Conservation (phyloP, 768 basidiomycete genomes). For the Tulasnella sp. region DNA sequence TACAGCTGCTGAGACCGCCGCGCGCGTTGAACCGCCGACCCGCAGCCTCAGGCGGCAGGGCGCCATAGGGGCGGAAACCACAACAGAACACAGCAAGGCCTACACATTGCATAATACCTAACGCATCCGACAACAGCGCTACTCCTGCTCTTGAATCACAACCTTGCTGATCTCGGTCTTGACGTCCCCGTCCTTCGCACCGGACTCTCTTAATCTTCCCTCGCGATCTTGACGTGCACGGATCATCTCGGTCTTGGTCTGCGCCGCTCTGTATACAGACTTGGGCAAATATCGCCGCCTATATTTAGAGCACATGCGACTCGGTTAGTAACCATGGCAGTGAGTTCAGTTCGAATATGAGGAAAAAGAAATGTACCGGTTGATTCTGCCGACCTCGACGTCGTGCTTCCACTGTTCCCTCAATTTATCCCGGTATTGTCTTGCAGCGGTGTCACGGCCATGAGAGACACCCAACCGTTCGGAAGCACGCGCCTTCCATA, state of each 20-base stretch:
- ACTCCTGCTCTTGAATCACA: slow-evolving; percentile 24
- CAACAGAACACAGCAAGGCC: neutral
- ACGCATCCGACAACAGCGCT: neutral
- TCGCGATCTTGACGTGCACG: slow-evolving; percentile 88
- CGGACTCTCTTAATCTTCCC: slow-evolving; percentile 55
- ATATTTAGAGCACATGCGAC: neutral
- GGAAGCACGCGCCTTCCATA: slow-evolving; percentile 92
- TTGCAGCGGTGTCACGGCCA: slow-evolving; percentile 81
- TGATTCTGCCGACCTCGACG: slow-evolving; percentile 71
- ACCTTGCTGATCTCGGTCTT: slow-evolving; percentile 17
- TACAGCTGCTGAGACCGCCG: no score
- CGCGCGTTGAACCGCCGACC: no score
- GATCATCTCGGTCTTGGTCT: slow-evolving; percentile 90
- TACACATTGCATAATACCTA: neutral
- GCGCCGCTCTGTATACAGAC: slow-evolving; percentile 80
- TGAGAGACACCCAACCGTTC: slow-evolving; percentile 90
- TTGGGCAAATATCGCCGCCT: slow-evolving; percentile 84
- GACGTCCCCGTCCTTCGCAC: neutral
- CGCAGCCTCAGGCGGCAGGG: no score
- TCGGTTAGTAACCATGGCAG: neutral
- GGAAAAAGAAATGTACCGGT: slow-evolving; percentile 52
- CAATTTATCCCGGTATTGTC: slow-evolving; percentile 88
- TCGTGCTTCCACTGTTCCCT: slow-evolving; percentile 87
- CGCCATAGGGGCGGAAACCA: no score
- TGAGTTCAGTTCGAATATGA: neutral